phyloP scores from a whole-genome alignment of 2,329 filamentous ascomycete genomes.

The Penicillium sp. region DNA sequence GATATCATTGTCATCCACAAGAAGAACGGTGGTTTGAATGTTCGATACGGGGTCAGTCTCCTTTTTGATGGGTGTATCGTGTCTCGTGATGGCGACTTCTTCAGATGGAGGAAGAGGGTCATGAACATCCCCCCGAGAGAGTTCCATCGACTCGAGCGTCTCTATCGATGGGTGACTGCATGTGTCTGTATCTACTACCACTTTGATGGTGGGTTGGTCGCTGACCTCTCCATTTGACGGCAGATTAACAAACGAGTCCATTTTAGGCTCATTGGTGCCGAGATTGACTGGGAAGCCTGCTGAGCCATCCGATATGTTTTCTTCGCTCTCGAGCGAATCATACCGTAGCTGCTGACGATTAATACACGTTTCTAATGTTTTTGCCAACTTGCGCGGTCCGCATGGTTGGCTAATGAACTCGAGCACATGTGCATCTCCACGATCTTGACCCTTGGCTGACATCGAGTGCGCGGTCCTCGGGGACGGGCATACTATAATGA shows the following conservation, averaged over 20 bases:
- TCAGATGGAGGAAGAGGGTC: background rate
- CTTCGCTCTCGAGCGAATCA: background rate
- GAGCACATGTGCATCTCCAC: slow-evolving; percentile 16
- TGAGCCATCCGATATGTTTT: background rate
- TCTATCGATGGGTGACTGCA: too few relatives aligned
- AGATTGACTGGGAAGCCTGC: background rate
- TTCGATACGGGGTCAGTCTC: background rate
- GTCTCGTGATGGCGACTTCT: background rate
- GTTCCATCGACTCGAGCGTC: background rate
- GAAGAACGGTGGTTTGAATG: slow-evolving; percentile 20
- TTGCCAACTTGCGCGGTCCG: slow-evolving; percentile 34
- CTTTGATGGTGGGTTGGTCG: background rate
- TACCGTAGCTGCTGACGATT: slow-evolving; percentile 9
- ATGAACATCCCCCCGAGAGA: background rate
- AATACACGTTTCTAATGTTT: slow-evolving; percentile 22
- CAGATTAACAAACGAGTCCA: background rate
- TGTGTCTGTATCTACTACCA: background rate
- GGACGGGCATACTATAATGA: slow-evolving; percentile 30
- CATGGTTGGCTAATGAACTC: slow-evolving; percentile 37
- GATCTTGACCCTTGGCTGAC: slow-evolving; percentile 6
- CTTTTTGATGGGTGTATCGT: background rate
- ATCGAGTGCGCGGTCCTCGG: slow-evolving; percentile 21
- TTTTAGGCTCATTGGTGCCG: background rate
- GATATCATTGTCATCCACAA: slow-evolving; percentile 41
- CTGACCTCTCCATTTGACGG: background rate